phyloP scores from a whole-genome alignment of 768 basidiomycete species.

The Lanmaoa pseudosensibilis region DNA sequence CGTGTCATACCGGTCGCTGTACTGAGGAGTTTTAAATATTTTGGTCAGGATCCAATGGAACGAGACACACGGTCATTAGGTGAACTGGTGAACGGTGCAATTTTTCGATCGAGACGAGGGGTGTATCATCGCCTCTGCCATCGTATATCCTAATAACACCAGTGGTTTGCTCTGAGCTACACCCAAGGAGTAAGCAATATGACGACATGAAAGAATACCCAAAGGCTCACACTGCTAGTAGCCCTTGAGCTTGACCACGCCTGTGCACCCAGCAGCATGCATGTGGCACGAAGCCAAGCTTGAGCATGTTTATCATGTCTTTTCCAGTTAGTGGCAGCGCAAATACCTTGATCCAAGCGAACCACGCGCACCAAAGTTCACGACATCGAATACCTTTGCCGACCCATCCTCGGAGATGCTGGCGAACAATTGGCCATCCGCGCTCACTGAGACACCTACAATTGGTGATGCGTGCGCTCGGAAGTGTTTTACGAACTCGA shows the following conservation, averaged over 20 bases:
- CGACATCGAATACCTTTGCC: slow-evolving; percentile 95
- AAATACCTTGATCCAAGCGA: background rate
- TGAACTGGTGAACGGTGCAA: slow-evolving; percentile 90
- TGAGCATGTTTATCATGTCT: slow-evolving; percentile 99
- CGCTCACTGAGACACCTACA: slow-evolving; percentile 78
- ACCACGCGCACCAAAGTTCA: slow-evolving; percentile 86
- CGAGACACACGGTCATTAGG: slow-evolving; percentile 72
- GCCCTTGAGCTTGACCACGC: slow-evolving; percentile 80
- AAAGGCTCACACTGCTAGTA: slow-evolving; percentile 80
- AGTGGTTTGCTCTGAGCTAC: slow-evolving; percentile 74
- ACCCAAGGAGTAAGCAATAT: slow-evolving; percentile 18
- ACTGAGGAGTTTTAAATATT: slow-evolving; percentile 46
- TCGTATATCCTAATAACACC: slow-evolving; percentile 88
- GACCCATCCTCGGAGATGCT: slow-evolving; percentile 89
- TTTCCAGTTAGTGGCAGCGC: background rate
- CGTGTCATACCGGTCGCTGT: slow-evolving; percentile 85
- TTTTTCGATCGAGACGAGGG: slow-evolving; percentile 71
- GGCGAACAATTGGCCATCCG: slow-evolving; percentile 90
- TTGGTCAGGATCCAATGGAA: background rate
- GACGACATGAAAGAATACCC: slow-evolving; percentile 18
- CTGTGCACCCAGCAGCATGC: slow-evolving; percentile 95
- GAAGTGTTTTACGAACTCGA: slow-evolving; percentile 99
- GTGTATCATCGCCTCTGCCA: slow-evolving; percentile 79
- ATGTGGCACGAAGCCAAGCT: slow-evolving; percentile 81
- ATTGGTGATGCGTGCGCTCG: slow-evolving; percentile 86